These are phyloP conservation scores for Schwanniomyces pseudopolymorphus DNA, from an alignment of 805 yeast genomes.

Conservation along the genomic window DNA sequence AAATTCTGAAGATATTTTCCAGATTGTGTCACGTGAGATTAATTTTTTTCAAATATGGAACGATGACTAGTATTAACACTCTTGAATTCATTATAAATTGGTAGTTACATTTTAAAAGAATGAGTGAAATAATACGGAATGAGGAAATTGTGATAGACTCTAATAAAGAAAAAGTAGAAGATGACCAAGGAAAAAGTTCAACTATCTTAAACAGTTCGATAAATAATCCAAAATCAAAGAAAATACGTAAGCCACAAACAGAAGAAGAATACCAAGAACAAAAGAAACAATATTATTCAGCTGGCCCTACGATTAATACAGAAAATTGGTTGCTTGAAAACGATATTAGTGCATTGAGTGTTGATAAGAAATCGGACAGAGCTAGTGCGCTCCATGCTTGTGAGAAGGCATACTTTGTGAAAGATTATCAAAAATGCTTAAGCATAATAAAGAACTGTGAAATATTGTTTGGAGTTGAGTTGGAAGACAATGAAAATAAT, in stretches of 20 bases:
- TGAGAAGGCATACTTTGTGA: slow-evolving; percentile 59
- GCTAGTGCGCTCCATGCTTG: slow-evolving; percentile 56
- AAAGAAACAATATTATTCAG: slow-evolving; percentile 42
- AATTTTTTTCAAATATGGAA: no score
- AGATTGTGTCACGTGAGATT: no score
- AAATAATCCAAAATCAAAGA: slow-evolving; percentile 11
- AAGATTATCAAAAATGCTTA: slow-evolving; percentile 53
- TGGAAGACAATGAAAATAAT: slow-evolving; percentile 18
- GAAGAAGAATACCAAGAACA: slow-evolving; percentile 62
- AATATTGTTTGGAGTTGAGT: slow-evolving; percentile 24
- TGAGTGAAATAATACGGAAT: not conserved
- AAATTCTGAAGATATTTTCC: no score
- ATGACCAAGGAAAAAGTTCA: not conserved
- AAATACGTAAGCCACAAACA: slow-evolving; percentile 66
- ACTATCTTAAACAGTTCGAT: not conserved
- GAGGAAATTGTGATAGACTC: not conserved
- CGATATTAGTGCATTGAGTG: slow-evolving; percentile 25
- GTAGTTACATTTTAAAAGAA: not conserved
- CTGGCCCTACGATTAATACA: slow-evolving; percentile 61
- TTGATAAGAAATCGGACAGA: slow-evolving; percentile 50
- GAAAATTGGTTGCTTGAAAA: slow-evolving; percentile 40
- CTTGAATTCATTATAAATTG: no score
- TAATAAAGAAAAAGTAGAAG: not conserved
- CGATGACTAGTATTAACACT: no score
- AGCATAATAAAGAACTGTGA: slow-evolving; percentile 41